Evolutionary conservation across 345 rosid species (phyloP).

Genomic region (Brassica incana): DNA sequence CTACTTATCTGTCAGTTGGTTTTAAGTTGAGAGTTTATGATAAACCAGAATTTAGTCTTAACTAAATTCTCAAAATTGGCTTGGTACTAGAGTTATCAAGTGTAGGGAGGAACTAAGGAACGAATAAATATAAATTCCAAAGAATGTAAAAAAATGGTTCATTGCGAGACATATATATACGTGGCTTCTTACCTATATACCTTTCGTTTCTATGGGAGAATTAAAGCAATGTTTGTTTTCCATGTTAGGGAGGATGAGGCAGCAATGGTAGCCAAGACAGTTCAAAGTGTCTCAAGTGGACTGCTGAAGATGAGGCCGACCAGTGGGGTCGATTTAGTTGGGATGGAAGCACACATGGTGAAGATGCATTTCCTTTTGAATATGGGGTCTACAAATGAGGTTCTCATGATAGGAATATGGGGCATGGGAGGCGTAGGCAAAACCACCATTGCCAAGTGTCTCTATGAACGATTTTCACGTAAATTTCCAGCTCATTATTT

Average conservation of each 20-base stretch:
- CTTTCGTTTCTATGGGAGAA: neutral
- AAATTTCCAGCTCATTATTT: neutral
- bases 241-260: neutral
- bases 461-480: neutral
- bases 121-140: neutral
- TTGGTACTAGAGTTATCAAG: too few species aligned
- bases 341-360: conserved; percentile 7
- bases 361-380: neutral
- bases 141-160: neutral
- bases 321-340: conserved; percentile 1
- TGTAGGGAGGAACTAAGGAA: too few species aligned
- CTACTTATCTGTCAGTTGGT: too few species aligned
- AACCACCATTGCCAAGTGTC: conserved; percentile 3
- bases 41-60: too few species aligned
- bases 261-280: neutral
- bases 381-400: neutral
- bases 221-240: neutral
- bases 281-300: neutral
- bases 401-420: conserved; percentile 21
- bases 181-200: neutral
- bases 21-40: too few species aligned
- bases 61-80: too few species aligned
- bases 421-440: conserved; percentile 31
- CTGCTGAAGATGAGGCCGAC: neutral
- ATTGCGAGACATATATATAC: neutral